Conservation (phyloP, 805 yeast species). For the Candida railenensis region DNA sequence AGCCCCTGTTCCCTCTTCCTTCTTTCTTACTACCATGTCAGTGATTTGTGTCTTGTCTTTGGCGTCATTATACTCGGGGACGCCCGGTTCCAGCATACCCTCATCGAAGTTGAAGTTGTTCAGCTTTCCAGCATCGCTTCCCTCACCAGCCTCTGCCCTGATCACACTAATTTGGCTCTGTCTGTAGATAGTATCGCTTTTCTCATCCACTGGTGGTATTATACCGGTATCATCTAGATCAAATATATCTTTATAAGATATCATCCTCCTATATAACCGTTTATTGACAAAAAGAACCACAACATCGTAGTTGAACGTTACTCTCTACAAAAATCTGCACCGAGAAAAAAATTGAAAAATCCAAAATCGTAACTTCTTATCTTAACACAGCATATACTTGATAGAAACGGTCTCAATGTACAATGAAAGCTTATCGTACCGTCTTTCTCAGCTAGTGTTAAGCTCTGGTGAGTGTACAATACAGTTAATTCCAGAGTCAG, state of each 20-base stretch:
- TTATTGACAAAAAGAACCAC: no score
- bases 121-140: no score
- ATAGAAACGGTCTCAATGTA: background rate
- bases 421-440: background rate
- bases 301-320: no score
- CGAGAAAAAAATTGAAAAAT: no score
- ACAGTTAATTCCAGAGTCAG: slow-evolving; percentile 6
- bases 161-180: background rate
- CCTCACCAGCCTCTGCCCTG: background rate
- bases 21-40: background rate
- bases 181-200: slow-evolving; percentile 32
- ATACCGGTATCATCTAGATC: slow-evolving; percentile 2
- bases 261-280: slow-evolving; percentile 6
- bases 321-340: no score
- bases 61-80: background rate
- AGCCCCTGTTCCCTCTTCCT: background rate
- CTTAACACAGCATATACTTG: no score
- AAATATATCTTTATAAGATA: slow-evolving; percentile 11
- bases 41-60: background rate
- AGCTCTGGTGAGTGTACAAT: slow-evolving; percentile 2
- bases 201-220: background rate
- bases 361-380: no score
- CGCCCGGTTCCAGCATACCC: no score
- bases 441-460: slow-evolving; percentile 3
- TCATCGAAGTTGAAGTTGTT: no score